Base-by-base conservation (phyloP, 2,329 filamentous ascomycete genomes). In the Monosporascus sp. region DNA sequence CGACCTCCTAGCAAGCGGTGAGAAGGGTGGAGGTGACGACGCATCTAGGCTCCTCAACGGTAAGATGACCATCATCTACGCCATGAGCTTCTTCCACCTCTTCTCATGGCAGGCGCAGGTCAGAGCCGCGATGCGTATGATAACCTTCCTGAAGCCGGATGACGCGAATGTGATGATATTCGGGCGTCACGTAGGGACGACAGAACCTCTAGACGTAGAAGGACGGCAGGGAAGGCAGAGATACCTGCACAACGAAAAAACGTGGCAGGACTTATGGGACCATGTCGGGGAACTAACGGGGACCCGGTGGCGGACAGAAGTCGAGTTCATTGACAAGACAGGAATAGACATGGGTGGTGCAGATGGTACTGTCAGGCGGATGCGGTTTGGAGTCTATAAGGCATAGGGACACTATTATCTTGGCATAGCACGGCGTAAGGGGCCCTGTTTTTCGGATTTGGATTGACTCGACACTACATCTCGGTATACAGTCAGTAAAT, bases 231-330 rank as follows among this genome's bases (percentile, higher is more conserved):
- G 57, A 54, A 18, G 58, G 54, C 22, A 67, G 66, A 66, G 70
- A 7, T 81, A 75, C 57, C 64, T 79, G 1, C 79, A 82, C 60
- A 72, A 79, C 55, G 68, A 72, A 37, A 62, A 66, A 7, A 79
- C 73, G 52, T 84, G 82, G 66, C 75, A 78, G 59, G 61, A 61
- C 37, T 66, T 84, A 24, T 84, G 81, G 81, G 70, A 79, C 50
- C 75, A 80, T 55, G 73, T 82, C 26, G 78, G 78, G 8, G 56
- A 54, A 35, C 62, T 75, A 50, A 82, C 79, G 1, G 71, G 69
- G 24, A 81, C 78, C 1, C 63, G 60, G 41, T 82, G 80, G 80
- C 66, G 69, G 49, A 75, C 79, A 1, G 69, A 75, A 48, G 58
- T 78, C 49, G 71, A 77, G 54, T 61, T 64, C 35, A 58, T 63